Evolutionary conservation across 2,329 filamentous ascomycete genomes (phyloP), one percentile per base, ranked within the genome.

Genomic region (Alternaria triticina): DNA sequence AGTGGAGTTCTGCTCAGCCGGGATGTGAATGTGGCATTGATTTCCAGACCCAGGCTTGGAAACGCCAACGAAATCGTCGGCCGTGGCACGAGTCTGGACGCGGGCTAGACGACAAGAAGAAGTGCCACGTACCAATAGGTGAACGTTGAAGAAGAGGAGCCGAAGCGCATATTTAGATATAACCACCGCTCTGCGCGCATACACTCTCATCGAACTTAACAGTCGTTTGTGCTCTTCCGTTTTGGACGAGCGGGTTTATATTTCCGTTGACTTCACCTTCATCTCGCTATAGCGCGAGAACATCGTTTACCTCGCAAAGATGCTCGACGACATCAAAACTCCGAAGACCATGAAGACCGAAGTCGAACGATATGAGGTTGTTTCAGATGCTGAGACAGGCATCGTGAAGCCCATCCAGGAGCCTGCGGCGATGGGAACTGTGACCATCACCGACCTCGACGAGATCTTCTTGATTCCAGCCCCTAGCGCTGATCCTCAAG

Each of bases 401-500:
- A 40, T 40, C 36, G 36, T 40, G 36, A 40, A 40, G 36, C 36
- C 36, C n/a, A 40, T 40, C n/a, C 36, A 40, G 36, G 36, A 40
- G 36, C n/a, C 36, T 40, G 36, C 36, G 36, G 61, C 70, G 2
- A 77, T 77, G 67, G 77, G 77, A 11, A 77, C 75, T 1, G 72
- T 78, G 27, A 74, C 67, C 12, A 60, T 79, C 57, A 73, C 69
- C 5, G 74, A 77, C 45, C 64, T 62, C 6, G 59, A 68, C 15
- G 75, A 75, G 10, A 62, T 70, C 6, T 70, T 71, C 28, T 61
- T 76, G 12, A 64, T 78, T 11, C 74, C 76, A 17, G 51, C 70
- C 9, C 76, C 75, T 2, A 76, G 72, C 50, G 68, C 73, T 13
- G 74, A 77, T 59, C 73, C 74, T 15, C 60, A 71, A 68, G 74